Evolutionary conservation across 768 basidiomycete species (phyloP), one percentile per base, ranked within the genome.

Genomic region (Pisolithus albus): DNA sequence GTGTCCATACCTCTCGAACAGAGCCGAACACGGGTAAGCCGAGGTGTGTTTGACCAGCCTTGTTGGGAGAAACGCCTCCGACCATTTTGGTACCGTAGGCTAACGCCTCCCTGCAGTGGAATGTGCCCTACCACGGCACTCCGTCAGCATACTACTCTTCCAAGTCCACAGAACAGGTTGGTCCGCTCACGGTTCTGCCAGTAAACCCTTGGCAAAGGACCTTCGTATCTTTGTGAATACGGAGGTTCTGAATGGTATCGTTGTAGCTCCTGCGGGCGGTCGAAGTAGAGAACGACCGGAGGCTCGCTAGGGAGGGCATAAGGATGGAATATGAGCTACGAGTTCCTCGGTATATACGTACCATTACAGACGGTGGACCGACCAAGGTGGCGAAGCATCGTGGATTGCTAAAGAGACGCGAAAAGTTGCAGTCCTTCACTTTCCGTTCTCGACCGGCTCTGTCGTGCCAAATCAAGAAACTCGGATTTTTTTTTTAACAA

Each of bases 31-130:
- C 84, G 38, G 96, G 96, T 19, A 97, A 79, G 28, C 94, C 95
- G 51, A 99, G 80, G 74, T 99, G 96, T 3, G 82, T 90, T 69
- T 88, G 84, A 13, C 96, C 96, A 50, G 94, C 96, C 71, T 98
- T 98, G 76, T 89, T 92, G 36, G 90, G 91, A 2, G 92, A 94
- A 49, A 96, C 93, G 55, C 96, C 96, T 52, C 96, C 96, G 52
- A 99, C 91, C 89, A 98, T 95, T 55, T 85, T 88, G 52, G 95
- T 98, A 18, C 96, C 95, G 64, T 90, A 99, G 46, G 83, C 92
- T 56, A 98, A 70, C 36, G 96, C 94, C 70, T 97, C 92, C 63
- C 78, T 85, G 55, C 84, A 82, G 76, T 99, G 96, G 81, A 99
- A 99, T 61, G 96, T 97, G 57, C 88, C 96, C 95, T 90, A 55